These are phyloP conservation scores for Amaranthus hypochondriacus DNA, from an alignment of 148 eudicot species.

Conservation along the genomic window DNA sequence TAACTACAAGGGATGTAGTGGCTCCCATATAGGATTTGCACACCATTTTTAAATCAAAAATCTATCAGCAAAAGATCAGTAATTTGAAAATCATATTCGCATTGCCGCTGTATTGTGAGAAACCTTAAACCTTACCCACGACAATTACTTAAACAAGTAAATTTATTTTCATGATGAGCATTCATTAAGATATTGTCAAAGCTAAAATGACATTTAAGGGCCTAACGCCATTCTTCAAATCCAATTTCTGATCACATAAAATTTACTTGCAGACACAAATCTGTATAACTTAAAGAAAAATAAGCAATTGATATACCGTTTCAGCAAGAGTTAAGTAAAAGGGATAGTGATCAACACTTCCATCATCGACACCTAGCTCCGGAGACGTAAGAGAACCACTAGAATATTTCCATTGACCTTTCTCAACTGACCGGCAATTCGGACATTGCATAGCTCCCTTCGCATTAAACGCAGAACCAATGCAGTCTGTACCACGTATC, in stretches of 20 bases:
- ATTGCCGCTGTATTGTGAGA: background rate
- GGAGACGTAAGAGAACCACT: constrained; percentile 37
- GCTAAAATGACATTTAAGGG: background rate
- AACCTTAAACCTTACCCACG: background rate
- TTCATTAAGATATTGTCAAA: background rate
- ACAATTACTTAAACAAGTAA: background rate
- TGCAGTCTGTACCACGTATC: constrained; percentile 53
- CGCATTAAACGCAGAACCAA: constrained; percentile 69
- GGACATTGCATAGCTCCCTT: constrained; percentile 86
- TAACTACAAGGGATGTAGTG: background rate
- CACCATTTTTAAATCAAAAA: background rate
- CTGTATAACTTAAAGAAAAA: background rate
- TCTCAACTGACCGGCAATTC: constrained; percentile 67
- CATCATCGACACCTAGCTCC: constrained; percentile 36
- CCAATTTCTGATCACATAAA: background rate
- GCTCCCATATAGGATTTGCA: background rate
- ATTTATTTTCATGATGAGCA: background rate
- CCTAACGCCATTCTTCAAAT: background rate
- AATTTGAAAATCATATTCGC: background rate
- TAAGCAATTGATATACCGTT: constrained; percentile 30
- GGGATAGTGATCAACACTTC: constrained; percentile 30
- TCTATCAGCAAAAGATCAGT: background rate
- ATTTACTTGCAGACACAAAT: background rate
- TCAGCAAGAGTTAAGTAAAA: constrained; percentile 38
- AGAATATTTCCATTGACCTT: constrained; percentile 63